These are phyloP conservation scores for Hibiscus trionum DNA, from an alignment of 345 rosid genomes.

Conservation along the genomic window DNA sequence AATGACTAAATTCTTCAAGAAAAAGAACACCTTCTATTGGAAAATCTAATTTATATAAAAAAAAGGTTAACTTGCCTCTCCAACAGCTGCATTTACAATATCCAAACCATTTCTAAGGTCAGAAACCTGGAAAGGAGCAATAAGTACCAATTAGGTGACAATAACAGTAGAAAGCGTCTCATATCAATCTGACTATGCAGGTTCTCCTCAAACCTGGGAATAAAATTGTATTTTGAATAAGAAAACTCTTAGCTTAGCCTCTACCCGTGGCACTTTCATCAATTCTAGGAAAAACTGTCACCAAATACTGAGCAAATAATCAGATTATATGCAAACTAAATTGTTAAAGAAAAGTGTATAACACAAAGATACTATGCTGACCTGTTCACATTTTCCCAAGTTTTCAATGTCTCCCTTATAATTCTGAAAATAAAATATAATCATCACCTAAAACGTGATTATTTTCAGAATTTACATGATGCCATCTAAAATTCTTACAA, in stretches of 20 bases:
- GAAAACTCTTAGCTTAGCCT: constrained; percentile 73
- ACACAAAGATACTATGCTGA: constrained; percentile 17
- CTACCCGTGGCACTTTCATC: constrained; percentile 74
- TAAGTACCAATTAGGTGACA: constrained; percentile 10
- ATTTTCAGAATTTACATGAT: neutral
- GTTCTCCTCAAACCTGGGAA: constrained; percentile 47
- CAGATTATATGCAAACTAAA: neutral
- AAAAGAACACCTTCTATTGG: constrained; percentile 5
- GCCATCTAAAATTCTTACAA: neutral
- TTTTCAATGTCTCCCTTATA: constrained; percentile 53
- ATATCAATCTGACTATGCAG: constrained; percentile 9
- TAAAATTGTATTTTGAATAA: constrained; percentile 61
- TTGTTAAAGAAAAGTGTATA: neutral
- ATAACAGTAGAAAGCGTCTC: constrained; percentile 4
- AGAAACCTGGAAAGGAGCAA: constrained; percentile 46
- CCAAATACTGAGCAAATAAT: constrained; percentile 9
- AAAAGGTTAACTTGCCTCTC: constrained; percentile 48
- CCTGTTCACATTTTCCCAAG: constrained; percentile 84
- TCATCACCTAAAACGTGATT: neutral
- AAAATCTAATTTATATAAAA: constrained; percentile 8
- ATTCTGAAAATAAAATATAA: constrained; percentile 29
- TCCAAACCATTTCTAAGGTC: constrained; percentile 63
- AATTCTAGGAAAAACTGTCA: constrained; percentile 69
- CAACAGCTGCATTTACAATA: constrained; percentile 49
- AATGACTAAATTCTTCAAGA: neutral